Evolutionary conservation across 164 flowering plant species (phyloP).

Genomic region (Akebia trifoliata): DNA sequence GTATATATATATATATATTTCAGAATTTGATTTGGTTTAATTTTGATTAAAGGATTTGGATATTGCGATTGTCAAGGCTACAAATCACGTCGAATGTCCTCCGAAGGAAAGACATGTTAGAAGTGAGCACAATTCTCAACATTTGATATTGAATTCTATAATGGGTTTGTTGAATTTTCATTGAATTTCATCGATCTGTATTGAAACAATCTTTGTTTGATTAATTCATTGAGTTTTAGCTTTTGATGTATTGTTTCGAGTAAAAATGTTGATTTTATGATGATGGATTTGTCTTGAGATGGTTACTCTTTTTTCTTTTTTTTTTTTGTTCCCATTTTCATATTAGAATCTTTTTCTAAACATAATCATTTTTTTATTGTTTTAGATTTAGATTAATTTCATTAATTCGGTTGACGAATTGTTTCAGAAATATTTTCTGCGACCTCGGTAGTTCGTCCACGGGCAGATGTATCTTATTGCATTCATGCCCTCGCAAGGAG

Average conservation of each 20-base stretch:
- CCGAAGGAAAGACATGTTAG: slow-evolving; percentile 79
- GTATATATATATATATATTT: background rate
- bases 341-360: background rate
- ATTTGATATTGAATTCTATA: background rate
- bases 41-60: slow-evolving; percentile 58
- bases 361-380: background rate
- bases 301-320: background rate
- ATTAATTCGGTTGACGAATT: background rate
- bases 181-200: slow-evolving; percentile 3
- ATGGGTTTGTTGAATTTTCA: background rate
- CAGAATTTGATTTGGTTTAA: background rate
- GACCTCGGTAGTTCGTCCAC: slow-evolving; percentile 63
- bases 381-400: background rate
- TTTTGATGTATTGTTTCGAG: background rate
- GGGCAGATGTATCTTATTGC: slow-evolving; percentile 95
- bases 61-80: slow-evolving; percentile 80
- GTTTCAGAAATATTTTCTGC: slow-evolving; percentile 65
- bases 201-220: background rate
- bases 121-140: slow-evolving; percentile 35
- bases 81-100: slow-evolving; percentile 74
- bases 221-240: background rate
- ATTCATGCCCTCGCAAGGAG: slow-evolving; percentile 82
- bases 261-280: background rate
- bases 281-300: background rate
- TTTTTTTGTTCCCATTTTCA: background rate